Conservation (phyloP, 352 stramenopile species). For the Sclerospora graminicola region DNA sequence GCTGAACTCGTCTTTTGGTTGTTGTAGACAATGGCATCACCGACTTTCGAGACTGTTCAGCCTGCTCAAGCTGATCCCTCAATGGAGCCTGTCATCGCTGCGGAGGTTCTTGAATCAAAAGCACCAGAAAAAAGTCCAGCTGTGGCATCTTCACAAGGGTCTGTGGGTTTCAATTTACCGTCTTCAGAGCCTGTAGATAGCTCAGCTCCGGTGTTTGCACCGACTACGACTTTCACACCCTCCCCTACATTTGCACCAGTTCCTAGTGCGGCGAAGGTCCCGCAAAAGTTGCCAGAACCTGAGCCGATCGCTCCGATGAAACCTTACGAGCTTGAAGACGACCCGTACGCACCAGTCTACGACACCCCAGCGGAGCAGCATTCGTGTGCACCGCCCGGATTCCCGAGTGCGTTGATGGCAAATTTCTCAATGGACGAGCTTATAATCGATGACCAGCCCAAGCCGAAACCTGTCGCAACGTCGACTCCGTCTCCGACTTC, state of each 20-base stretch:
- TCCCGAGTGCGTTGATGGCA: conserved; percentile 25
- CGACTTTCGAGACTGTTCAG: conserved; percentile 21
- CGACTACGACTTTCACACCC: conserved; percentile 1
- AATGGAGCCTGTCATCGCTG: conserved; percentile 1
- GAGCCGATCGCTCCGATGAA: conserved; percentile 24
- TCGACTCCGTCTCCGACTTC: conserved; percentile 10
- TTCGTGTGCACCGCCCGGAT: conserved; percentile 13
- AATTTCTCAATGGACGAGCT: conserved; percentile 45
- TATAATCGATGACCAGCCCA: conserved; percentile 18
- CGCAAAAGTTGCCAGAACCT: conserved; percentile 17
- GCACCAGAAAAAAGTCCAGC: conserved; percentile 3
- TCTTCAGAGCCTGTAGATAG: conserved; percentile 1
- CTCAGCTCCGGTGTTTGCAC: conserved; percentile 5
- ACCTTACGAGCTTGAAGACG: conserved; percentile 24
- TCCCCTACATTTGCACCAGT: conserved; percentile 1
- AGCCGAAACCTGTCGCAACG: conserved; percentile 3
- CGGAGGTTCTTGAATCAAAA: conserved; percentile 6
- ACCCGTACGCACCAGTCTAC: conserved; percentile 17
- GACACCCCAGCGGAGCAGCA: conserved; percentile 2
- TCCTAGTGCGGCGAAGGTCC: conserved; percentile 3
- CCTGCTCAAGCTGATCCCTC: conserved; percentile 5
- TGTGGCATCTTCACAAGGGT: conserved; percentile 4
- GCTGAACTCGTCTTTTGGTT: conserved; percentile 3
- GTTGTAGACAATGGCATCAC: conserved; percentile 31
- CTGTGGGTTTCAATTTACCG: conserved; percentile 7